These are phyloP conservation scores for Prunella vulgaris DNA, from an alignment of 257 asterid species.

Conservation along the genomic window DNA sequence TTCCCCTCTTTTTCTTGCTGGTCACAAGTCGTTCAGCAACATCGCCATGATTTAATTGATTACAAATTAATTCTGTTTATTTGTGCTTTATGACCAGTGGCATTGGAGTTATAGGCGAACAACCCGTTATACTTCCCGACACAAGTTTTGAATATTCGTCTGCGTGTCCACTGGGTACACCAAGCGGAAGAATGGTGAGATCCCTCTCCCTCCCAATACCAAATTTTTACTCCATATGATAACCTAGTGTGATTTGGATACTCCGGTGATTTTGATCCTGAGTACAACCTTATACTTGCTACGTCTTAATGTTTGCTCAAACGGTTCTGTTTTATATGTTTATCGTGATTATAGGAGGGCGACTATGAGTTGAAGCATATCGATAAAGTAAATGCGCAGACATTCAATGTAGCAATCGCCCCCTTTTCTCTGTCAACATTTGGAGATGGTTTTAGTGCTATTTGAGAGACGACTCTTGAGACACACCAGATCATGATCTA, in stretches of 20 bases:
- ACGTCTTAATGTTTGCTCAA: not conserved
- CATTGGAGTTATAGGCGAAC: slow-evolving; percentile 71
- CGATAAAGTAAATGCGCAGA: slow-evolving; percentile 44
- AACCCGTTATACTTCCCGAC: slow-evolving; percentile 68
- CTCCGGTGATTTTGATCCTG: too few relatives aligned
- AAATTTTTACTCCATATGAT: not conserved
- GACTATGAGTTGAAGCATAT: slow-evolving; percentile 85
- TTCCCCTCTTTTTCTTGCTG: not conserved
- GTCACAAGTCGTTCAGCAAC: not conserved
- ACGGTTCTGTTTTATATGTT: not conserved
- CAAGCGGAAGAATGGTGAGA: slow-evolving; percentile 73
- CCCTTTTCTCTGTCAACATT: slow-evolving; percentile 61
- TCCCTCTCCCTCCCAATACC: not conserved
- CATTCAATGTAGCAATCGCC: slow-evolving; percentile 65
- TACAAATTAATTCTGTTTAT: not conserved
- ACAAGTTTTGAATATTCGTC: slow-evolving; percentile 70
- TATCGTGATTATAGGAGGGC: slow-evolving; percentile 49
- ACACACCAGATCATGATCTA: not conserved
- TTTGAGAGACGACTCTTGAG: slow-evolving; percentile 28
- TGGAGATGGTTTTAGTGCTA: slow-evolving; percentile 43
- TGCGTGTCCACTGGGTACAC: slow-evolving; percentile 64
- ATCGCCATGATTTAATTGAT: not conserved
- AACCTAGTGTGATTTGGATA: too few relatives aligned
- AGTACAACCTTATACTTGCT: not conserved
- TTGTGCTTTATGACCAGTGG: slow-evolving; percentile 42